A percentile compares a stretch with the other conserved stretches of the same genome.
phyloP scores from a whole-genome alignment of 2,329 filamentous ascomycete species.

The Penicillium sumatraense region DNA sequence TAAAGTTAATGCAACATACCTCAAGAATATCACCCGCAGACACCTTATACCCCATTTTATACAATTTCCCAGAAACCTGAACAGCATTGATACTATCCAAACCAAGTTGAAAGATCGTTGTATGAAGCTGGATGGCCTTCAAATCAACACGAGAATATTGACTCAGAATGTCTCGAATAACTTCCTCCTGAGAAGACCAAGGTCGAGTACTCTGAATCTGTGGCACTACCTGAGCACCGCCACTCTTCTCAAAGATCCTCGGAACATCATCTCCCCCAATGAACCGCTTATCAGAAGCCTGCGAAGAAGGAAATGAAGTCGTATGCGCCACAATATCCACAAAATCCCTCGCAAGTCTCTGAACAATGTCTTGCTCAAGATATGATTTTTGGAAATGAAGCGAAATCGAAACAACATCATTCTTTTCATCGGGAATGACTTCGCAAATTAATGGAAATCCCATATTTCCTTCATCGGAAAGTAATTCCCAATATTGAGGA shows the following conservation, averaged over 20 bases:
- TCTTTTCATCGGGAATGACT: slow-evolving; percentile 60
- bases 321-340: slow-evolving; percentile 39
- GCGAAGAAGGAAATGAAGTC: slow-evolving; percentile 35
- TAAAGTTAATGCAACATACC: slow-evolving; percentile 29
- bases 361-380: slow-evolving; percentile 25
- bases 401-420: slow-evolving; percentile 61
- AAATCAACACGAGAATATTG: slow-evolving; percentile 59
- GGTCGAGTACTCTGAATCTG: slow-evolving; percentile 8
- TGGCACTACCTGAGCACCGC: no score
- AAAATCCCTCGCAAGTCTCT: slow-evolving; percentile 35
- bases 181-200: slow-evolving; percentile 59
- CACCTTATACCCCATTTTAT: slow-evolving; percentile 61
- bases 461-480: slow-evolving; percentile 59
- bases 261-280: slow-evolving; percentile 28
- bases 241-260: slow-evolving; percentile 32
- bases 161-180: slow-evolving; percentile 62
- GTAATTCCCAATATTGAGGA: slow-evolving; percentile 54
- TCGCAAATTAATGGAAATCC: slow-evolving; percentile 78
- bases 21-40: slow-evolving; percentile 77
- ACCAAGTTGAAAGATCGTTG: slow-evolving; percentile 84
- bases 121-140: slow-evolving; percentile 60
- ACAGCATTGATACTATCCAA: slow-evolving; percentile 87
- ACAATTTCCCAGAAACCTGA: slow-evolving; percentile 73
- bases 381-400: slow-evolving; percentile 62
- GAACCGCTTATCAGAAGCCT: slow-evolving; percentile 31